phyloP scores from a whole-genome alignment of 345 rosid genomes.

The Brassica nigra region DNA sequence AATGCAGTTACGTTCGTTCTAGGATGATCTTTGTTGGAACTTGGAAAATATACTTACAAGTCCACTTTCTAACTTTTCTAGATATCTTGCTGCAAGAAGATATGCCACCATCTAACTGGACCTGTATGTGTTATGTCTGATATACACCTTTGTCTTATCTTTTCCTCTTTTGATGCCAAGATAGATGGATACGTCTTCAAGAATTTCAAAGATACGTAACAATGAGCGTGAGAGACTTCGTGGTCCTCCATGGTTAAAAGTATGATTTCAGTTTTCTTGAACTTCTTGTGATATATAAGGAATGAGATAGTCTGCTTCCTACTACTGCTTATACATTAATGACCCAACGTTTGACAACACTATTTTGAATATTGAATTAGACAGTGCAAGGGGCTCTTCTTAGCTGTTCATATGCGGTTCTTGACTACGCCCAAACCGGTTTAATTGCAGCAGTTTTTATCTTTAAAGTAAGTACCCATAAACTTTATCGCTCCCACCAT shows the following conservation, averaged over 20 bases:
- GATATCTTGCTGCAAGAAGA: background rate
- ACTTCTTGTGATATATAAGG: background rate
- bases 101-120: conserved; percentile 13
- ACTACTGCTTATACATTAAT: conserved; percentile 5
- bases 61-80: background rate
- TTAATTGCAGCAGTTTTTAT: conserved; percentile 93
- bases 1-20: conserved; percentile 4
- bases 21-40: background rate
- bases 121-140: conserved; percentile 10
- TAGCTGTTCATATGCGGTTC: conserved; percentile 71
- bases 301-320: conserved; percentile 10
- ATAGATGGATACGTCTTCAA: conserved; percentile 96
- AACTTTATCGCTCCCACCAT: background rate
- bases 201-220: conserved; percentile 91
- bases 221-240: conserved; percentile 92
- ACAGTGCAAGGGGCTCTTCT: conserved; percentile 83
- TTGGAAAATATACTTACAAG: too few species aligned
- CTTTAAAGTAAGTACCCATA: conserved; percentile 70
- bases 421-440: conserved; percentile 98
- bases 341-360: conserved; percentile 15
- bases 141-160: conserved; percentile 20
- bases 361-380: conserved; percentile 47
- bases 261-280: conserved; percentile 35
- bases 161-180: conserved; percentile 52
- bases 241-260: conserved; percentile 99